These are phyloP conservation scores for Pseudocercospora eumusae DNA, from an alignment of 2,329 filamentous ascomycete species.

Conservation along the genomic window DNA sequence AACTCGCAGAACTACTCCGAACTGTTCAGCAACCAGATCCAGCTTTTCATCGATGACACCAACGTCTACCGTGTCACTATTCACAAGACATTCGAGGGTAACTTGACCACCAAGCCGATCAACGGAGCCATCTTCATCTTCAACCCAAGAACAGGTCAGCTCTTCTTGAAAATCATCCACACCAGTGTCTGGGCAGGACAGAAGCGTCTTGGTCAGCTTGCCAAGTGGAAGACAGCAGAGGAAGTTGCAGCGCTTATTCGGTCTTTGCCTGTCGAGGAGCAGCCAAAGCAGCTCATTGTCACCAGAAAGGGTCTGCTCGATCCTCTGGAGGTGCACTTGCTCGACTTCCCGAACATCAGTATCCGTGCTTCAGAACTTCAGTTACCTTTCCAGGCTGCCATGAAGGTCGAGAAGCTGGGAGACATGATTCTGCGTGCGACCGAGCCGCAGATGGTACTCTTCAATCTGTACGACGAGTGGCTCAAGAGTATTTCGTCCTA, in stretches of 20 bases:
- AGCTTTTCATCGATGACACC: conserved; percentile 98
- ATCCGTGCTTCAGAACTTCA: conserved; percentile 96
- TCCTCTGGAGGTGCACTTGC: conserved; percentile 92
- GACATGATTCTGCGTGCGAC: conserved; percentile 98
- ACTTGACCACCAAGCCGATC: conserved; percentile 98
- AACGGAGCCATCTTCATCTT: conserved; percentile 99
- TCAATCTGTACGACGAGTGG: conserved; percentile 99
- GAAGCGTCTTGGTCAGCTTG: conserved; percentile 96
- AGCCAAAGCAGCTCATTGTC: conserved; percentile 97
- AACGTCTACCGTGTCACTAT: conserved; percentile 99
- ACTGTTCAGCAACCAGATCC: conserved; percentile 97
- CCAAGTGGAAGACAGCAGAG: conserved; percentile 99
- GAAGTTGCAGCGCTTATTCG: conserved; percentile 97
- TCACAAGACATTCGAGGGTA: conserved; percentile 99
- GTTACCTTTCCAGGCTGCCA: conserved; percentile 96
- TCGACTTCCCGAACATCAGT: conserved; percentile 98
- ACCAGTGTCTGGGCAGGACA: conserved; percentile 99
- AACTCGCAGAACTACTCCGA: conserved; percentile 99
- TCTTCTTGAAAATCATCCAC: conserved; percentile 99
- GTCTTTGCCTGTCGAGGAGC: conserved; percentile 93
- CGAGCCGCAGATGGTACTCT: conserved; percentile 99
- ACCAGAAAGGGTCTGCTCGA: conserved; percentile 96
- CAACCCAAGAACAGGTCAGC: conserved; percentile 95
- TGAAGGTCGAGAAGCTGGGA: conserved; percentile 99
- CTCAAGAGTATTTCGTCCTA: conserved; percentile 97